Percentiles rank a stretch among this genome's conserved stretches.
These are phyloP conservation scores for Hemileia vastatrix DNA, from an alignment of 1,284 basidiomycete genomes.

Conservation along the genomic window DNA sequence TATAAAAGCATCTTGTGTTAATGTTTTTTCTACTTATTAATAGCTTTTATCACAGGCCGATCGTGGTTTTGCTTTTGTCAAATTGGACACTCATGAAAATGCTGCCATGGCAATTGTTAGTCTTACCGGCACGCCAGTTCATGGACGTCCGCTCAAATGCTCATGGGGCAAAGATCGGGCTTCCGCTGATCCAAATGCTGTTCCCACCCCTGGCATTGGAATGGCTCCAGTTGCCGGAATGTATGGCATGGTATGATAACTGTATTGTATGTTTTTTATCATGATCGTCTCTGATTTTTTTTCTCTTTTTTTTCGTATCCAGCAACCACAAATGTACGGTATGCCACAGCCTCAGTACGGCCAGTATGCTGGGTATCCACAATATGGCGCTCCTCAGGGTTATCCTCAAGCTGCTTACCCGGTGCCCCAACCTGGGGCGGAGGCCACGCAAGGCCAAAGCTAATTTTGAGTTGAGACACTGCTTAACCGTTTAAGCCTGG, in stretches of 20 bases:
- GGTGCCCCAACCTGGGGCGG: constrained; percentile 8
- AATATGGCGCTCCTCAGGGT: constrained; percentile 12
- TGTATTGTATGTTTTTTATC: not conserved
- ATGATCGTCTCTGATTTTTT: not conserved
- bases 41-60: constrained; percentile 53
- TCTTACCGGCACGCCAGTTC: constrained; percentile 85
- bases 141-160: constrained; percentile 89
- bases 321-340: constrained; percentile 22
- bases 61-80: constrained; percentile 95
- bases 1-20: too few species aligned
- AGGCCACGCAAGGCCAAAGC: too few species aligned
- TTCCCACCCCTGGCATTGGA: constrained; percentile 11
- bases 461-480: too few species aligned
- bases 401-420: constrained; percentile 21
- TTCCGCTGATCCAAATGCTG: constrained; percentile 17
- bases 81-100: constrained; percentile 93
- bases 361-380: constrained; percentile 21
- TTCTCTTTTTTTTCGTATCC: not conserved
- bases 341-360: constrained; percentile 21
- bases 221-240: constrained; percentile 21
- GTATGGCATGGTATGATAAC: constrained; percentile 19
- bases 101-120: constrained; percentile 95
- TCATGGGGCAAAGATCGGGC: constrained; percentile 85
- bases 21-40: too few species aligned
- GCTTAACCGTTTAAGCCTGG: too few species aligned